A percentile compares a stretch with the other conserved stretches of the same genome.
Conservation (phyloP, 1,284 basidiomycete species). For the Cutaneotrichosporon sp. region DNA sequence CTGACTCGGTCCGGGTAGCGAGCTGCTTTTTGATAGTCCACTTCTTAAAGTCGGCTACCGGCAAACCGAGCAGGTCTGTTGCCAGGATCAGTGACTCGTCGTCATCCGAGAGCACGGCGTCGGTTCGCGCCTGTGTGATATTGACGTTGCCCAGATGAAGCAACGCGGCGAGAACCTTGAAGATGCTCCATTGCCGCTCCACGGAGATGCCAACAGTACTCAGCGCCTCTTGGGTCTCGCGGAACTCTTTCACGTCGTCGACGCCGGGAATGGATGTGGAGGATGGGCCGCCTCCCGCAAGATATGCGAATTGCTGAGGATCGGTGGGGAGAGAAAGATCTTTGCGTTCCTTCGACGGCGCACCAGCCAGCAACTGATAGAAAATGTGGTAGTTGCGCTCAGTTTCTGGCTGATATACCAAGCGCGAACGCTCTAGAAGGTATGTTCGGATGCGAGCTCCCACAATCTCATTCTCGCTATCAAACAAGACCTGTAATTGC, state of each 20-base stretch:
- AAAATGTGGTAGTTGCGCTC: constrained; percentile 99
- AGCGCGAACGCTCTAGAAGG: constrained; percentile 90
- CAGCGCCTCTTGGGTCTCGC: constrained; percentile 85
- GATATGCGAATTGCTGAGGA: constrained; percentile 77
- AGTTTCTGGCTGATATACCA: constrained; percentile 93
- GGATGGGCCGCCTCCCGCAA: constrained; percentile 84
- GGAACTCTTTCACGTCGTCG: constrained; percentile 93
- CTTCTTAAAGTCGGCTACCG: constrained; percentile 91
- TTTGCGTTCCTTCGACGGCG: constrained; percentile 89
- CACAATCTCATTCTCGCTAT: constrained; percentile 90
- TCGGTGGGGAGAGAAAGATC: constrained; percentile 85
- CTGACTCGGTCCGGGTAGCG: constrained; percentile 89
- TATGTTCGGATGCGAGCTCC: constrained; percentile 97
- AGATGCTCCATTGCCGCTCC: constrained; percentile 97
- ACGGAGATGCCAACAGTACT: constrained; percentile 95
- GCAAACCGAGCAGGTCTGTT: constrained; percentile 84
- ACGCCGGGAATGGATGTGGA: constrained; percentile 85
- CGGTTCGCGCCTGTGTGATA: constrained; percentile 73
- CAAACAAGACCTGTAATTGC: constrained; percentile 78
- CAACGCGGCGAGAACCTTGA: constrained; percentile 85
- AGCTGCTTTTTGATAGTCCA: constrained; percentile 99
- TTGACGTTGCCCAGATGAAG: constrained; percentile 96
- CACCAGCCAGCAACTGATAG: constrained; percentile 97
- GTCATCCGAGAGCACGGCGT: constrained; percentile 77
- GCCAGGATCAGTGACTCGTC: constrained; percentile 77